Evolutionary conservation across 257 asterid species (phyloP), one percentile per base, ranked within the genome.

Genomic region (Solanum lycopersicoides): DNA sequence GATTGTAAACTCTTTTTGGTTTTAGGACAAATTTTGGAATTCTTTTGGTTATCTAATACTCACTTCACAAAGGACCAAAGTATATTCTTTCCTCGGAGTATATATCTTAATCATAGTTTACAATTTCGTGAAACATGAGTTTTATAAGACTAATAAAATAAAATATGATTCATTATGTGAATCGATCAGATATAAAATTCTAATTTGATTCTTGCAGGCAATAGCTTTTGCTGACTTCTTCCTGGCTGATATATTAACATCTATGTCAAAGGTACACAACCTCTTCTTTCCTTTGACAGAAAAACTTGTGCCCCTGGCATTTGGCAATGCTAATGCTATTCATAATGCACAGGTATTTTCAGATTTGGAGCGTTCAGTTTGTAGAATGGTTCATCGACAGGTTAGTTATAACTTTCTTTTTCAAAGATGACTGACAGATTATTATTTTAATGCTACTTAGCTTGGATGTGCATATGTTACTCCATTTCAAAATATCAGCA

Each of bases 371-470:
- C 98, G 99, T 47, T 97, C 98, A 50, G 97, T 92, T 73, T 96
- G 99, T 88, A 94, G 99, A 87, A 97, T 97, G 99, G 95, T 96
- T 91, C 99, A 97, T 90, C 97, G 94, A 85, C 99, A 96, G 99
- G 99, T 96, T 83, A 68, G 87, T 56, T 72, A 69, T 37, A 37
- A 37, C 84, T 87, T 88, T 86, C 23, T 18, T 34, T 71, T 86
- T 68, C 9, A 50, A 32, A 83, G 53, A 84, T 45, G 50, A 45
- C 12, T 85, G 41, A 66, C 71, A 32, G 25, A 32, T 16, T 16
- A 71, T 71, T 34, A 32, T 32, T 71, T 71, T 34, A 32, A 18
- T 71, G 42, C 44, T 71, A 16, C 44, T 69, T 69, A 41, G 42
- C 25, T 69, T 69, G 76, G 42, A 69, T 69, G 76, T 30, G 23